Base-by-base conservation (phyloP, 495 filamentous ascomycete species). In the Melanomma pulvis-pyrius region DNA sequence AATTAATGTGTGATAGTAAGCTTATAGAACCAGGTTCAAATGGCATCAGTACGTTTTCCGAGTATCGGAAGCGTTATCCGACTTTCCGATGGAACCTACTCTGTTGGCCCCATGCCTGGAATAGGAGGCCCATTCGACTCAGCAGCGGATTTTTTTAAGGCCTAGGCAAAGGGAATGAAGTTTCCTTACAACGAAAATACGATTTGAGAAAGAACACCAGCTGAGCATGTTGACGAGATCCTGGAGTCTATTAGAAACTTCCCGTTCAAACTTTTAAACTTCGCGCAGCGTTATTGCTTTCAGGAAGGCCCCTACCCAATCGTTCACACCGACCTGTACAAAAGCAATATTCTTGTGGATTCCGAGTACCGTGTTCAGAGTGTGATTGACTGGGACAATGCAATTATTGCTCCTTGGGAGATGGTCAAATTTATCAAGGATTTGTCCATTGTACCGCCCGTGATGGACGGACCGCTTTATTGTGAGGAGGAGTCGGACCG, bases 301-400 rank as follows among this genome's bases (percentile, higher is more conserved):
- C 17, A 50, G 29, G 25, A 29, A 49, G 57, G 57, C 21, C 57
- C 57, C n/a, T 61, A 51, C 44, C 47, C 25, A 48, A 51, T 61
- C 9, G 15, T 61, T 51, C 25, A 61, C 29, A 49, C 57, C 13
- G 25, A 61, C 22, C 57, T 48, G 28, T 50, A 61, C 19, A 61
- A 50, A 61, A 61, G 57, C 57, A 61, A 61, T 51, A 51, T 49
- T 51, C n/a, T 61, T 12, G 25, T 61, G 29, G 57, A 61, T 51
- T 61, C 41, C 24, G n/a, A 61, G 39, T 61, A 61, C 47, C 21
- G 28, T 32, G 22, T 61, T 50, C 44, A 49, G 41, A 29, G 57
- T 51, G 44, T 61, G 19, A 61, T 61, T 61, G 25, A 61, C 41
- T 61, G 25, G 47, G 57, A 61, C 17, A 29, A 29, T 36, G 57